These are phyloP conservation scores for Microbotryum saponariae DNA, from an alignment of 1,284 basidiomycete species.

Conservation along the genomic window DNA sequence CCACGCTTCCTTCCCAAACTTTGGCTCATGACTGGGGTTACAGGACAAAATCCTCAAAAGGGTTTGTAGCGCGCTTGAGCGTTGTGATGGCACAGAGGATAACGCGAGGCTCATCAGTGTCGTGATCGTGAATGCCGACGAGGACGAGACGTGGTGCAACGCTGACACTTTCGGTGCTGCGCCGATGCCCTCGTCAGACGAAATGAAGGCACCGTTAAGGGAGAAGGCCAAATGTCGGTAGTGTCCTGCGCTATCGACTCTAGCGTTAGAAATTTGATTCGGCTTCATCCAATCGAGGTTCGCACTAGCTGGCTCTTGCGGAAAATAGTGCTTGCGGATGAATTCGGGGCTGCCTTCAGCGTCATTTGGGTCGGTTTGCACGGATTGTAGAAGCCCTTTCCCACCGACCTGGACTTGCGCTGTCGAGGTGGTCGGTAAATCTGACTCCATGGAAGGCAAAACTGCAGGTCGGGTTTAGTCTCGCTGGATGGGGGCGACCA, in stretches of 20 bases:
- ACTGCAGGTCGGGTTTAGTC: too few relatives aligned
- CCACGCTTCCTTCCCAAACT: slow-evolving; percentile 13
- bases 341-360: slow-evolving; percentile 71
- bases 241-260: slow-evolving; percentile 1
- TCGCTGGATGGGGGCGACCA: not conserved
- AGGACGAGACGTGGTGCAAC: slow-evolving; percentile 22
- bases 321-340: slow-evolving; percentile 77
- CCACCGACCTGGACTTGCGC: slow-evolving; percentile 6
- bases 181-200: slow-evolving; percentile 32
- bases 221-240: slow-evolving; percentile 56
- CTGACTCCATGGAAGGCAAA: too few relatives aligned
- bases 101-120: slow-evolving; percentile 19
- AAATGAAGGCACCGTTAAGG: slow-evolving; percentile 59
- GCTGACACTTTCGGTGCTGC: not conserved
- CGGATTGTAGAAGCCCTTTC: slow-evolving; percentile 1
- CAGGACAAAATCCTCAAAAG: slow-evolving; percentile 10
- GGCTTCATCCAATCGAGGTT: slow-evolving; percentile 64
- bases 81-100: slow-evolving; percentile 27
- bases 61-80: slow-evolving; percentile 18
- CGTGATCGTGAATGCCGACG: slow-evolving; percentile 18
- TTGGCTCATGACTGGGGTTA: not conserved
- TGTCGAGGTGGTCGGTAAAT: not conserved
- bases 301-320: slow-evolving; percentile 52
- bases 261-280: slow-evolving; percentile 33
- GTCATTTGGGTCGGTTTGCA: not conserved